Conservation (phyloP, 2,329 filamentous ascomycete species). For the Hirsutella rhossiliensis region DNA sequence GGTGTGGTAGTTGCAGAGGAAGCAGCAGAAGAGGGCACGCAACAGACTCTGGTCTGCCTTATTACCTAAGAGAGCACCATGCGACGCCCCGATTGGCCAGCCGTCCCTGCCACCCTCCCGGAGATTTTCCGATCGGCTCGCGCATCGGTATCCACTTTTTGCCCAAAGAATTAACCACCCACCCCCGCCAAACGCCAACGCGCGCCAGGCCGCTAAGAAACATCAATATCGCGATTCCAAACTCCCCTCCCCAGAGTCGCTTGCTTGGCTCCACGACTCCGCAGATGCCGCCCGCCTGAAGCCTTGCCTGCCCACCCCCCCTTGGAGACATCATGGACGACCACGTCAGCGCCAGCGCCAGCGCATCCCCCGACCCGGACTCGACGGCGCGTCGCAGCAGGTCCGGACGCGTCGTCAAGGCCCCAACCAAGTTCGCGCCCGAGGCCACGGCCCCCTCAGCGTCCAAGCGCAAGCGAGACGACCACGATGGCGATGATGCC, state of each 20-base stretch:
- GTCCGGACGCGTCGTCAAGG: conserved; percentile 55
- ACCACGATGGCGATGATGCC: conserved; percentile 33
- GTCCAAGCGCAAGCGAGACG: conserved; percentile 46
- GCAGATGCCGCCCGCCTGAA: conserved; percentile 8
- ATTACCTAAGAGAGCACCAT: no score
- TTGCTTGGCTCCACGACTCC: neutral
- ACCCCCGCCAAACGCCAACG: conserved; percentile 5
- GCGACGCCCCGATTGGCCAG: no score
- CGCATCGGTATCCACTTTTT: conserved; percentile 1
- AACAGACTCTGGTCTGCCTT: no score
- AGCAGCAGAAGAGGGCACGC: no score
- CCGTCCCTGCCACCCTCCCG: neutral
- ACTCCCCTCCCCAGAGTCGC: neutral
- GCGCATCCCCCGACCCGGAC: conserved; percentile 29
- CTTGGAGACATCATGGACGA: conserved; percentile 8
- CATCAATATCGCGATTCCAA: neutral
- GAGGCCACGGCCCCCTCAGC: conserved; percentile 24
- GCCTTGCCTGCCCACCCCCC: conserved; percentile 1
- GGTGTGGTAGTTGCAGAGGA: no score
- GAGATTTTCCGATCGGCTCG: neutral
- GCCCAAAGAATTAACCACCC: conserved; percentile 3
- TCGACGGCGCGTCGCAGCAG: conserved; percentile 49
- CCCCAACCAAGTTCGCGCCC: conserved; percentile 46
- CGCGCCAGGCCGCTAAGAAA: conserved; percentile 4
- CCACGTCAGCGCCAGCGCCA: conserved; percentile 7